A percentile compares a stretch with the other conserved stretches of the same genome.
phyloP scores from a whole-genome alignment of 2,329 filamentous ascomycete genomes.

The Diaporthe sp. region DNA sequence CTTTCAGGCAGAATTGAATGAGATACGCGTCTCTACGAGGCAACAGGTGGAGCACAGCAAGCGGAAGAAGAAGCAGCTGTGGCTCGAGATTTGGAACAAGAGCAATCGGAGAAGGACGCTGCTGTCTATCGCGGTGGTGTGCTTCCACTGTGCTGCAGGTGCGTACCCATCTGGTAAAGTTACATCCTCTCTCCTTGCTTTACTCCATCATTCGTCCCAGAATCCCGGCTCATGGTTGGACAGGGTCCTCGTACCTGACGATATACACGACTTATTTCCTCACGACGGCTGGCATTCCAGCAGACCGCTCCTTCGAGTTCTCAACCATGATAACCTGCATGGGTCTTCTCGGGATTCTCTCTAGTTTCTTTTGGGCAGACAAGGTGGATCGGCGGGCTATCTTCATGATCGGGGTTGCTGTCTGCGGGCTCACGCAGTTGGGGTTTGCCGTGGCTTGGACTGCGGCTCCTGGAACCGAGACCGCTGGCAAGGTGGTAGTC shows the following conservation, averaged over 20 bases:
- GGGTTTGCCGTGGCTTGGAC: slow-evolving; percentile 51
- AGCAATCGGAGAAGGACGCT: slow-evolving; percentile 49
- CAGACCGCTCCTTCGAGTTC: slow-evolving; percentile 49
- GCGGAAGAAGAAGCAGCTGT: slow-evolving; percentile 46
- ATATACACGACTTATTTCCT: slow-evolving; percentile 52
- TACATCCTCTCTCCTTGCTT: too few relatives aligned
- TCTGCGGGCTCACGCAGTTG: slow-evolving; percentile 43
- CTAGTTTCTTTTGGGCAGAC: slow-evolving; percentile 49
- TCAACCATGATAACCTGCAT: slow-evolving; percentile 52
- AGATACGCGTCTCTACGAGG: slow-evolving; percentile 12
- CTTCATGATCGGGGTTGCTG: slow-evolving; percentile 48
- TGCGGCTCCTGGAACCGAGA: slow-evolving; percentile 43
- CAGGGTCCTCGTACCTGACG: slow-evolving; percentile 50
- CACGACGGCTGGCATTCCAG: slow-evolving; percentile 48
- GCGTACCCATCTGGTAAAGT: neutral
- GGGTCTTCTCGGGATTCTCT: slow-evolving; percentile 50
- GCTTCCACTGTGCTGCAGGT: slow-evolving; percentile 51
- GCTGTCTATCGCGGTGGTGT: slow-evolving; percentile 49
- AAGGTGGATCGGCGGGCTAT: slow-evolving; percentile 50
- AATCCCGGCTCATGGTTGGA: neutral
- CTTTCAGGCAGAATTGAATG: slow-evolving; percentile 6
- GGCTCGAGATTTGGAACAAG: slow-evolving; percentile 51
- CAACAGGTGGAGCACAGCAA: slow-evolving; percentile 47
- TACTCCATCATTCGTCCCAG: neutral
- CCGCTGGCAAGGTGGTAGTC: neutral